Conservation (phyloP, 345 rosid genomes). For the Punica granatum region DNA sequence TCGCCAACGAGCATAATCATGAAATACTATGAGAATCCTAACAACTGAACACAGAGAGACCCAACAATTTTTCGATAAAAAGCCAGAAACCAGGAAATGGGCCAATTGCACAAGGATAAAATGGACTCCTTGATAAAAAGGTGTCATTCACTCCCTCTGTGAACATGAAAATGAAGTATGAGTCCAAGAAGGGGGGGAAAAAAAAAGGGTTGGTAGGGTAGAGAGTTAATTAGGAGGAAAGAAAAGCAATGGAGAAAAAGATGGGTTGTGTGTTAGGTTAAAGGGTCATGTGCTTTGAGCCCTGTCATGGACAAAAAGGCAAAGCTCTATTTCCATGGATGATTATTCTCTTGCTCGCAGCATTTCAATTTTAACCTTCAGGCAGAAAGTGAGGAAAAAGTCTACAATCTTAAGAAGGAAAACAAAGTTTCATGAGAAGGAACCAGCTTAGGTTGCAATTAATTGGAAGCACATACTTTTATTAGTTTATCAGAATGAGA, state of each 20-base stretch:
- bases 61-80: not conserved
- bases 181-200: too few relatives aligned
- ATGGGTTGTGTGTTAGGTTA: not conserved
- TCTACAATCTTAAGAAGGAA: not conserved
- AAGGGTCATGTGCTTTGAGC: slow-evolving; percentile 1
- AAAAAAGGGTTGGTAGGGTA: slow-evolving; percentile 7
- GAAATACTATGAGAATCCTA: too few relatives aligned
- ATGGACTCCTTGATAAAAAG: not conserved
- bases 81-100: not conserved
- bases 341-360: not conserved
- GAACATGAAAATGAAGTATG: slow-evolving; percentile 1
- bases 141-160: not conserved
- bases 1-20: too few relatives aligned
- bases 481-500: not conserved
- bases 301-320: not conserved
- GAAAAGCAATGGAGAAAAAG: not conserved
- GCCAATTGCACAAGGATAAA: not conserved
- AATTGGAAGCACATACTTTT: not conserved
- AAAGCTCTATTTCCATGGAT: not conserved
- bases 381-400: not conserved
- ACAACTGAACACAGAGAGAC: too few relatives aligned
- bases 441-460: not conserved
- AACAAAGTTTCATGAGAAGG: not conserved
- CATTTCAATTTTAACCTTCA: not conserved
- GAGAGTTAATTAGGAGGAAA: not conserved